Base-by-base conservation (phyloP, 148 eudicot species). In the Amaranthus cruentus region DNA sequence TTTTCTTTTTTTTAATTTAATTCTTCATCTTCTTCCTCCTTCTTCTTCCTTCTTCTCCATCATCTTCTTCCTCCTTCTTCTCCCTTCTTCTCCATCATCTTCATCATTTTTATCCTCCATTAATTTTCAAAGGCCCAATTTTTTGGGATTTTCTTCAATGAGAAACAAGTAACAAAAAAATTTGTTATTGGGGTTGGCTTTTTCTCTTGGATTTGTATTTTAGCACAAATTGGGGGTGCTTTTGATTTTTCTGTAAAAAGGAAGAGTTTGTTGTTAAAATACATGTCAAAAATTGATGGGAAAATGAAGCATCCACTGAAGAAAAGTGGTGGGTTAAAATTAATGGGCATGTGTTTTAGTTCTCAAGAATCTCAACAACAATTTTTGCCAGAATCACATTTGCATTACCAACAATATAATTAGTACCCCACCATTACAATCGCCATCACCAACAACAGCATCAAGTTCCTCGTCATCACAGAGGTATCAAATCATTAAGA, bases 331-430 rank as follows among this genome's bases (percentile, higher is more conserved):
- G 79, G 81, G n/a, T 79, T 78, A 68, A 82, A 81, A 77, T 73
- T 81, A 28, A 89, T 89, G 85, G 88, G 91, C 54, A 66, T 70
- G 76, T 89, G 94, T 84, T 84, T 83, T 74, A 87, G 88, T 83
- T 72, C 82, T 52, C 79, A 80, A 70, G 87, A 77, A 47, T 47
- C 73, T 50, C 73, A 62, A 9, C 69, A 73, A 49, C 70, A 73
- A 68, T 47, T 80, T 10, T 47, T 70, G 71, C 67, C 71, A 49
- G 70, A 78, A 52, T 73, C 28, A 10, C 78, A 82, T 55, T 58
- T 59, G 12, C 80, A 57, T 8, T 58, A 51, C 18, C 65, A 52
- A 13, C 73, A 80, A 21, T 50, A 47, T 38, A 67, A 60, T 58
- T 55, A 71, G 0, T 49, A 42, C 42, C 42, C 12, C 68, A 70